Evolutionary conservation across 441 rosid species (phyloP), one percentile per base, ranked within the genome.

Genomic region (Syzygium malaccense): DNA sequence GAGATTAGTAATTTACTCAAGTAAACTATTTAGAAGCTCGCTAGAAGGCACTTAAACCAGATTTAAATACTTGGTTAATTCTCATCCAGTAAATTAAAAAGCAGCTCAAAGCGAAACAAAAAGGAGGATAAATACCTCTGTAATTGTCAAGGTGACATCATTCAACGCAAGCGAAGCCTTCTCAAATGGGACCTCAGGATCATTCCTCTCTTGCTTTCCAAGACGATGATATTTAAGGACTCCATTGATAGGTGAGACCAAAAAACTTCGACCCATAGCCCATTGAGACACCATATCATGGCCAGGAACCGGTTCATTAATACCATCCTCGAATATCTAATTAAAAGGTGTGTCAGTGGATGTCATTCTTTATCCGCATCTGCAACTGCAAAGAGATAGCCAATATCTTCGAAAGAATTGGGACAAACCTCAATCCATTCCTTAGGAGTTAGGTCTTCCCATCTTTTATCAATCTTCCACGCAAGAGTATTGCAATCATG

Each of bases 241-340:
- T 90, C 98, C 99, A 94, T 97, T 96, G 90, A 98, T 97, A 68
- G 99, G 99, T 87, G 99, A 97, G 79, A 98, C 93, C 88, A 98
- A 87, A 92, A 95, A 98, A 89, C 86, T 96, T 79, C 96, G 99
- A 93, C 94, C 92, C 90, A 91, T 62, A 91, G 99, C 96, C 99
- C 98, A 95, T 90, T 93, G 95, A 85, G 99, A 95, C 87, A 90
- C 91, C 89, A 87, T 88, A 91, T 85, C 92, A 90, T 85, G 53
- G 86, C 91, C 91, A 58, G 87, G 62, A 87, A 93, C 91, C 66
- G 95, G 92, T 90, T 94, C 97, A 88, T 95, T 96, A 89, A 98
- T 94, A 88, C 99, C 99, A 90, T 96, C 99, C 94, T 98, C 99
- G 92, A 96, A 98, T 92, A 98, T 94, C 99, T 98, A 91, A 75